phyloP scores from a whole-genome alignment of 1,284 basidiomycete genomes.

The Phellinidium pouzarii region DNA sequence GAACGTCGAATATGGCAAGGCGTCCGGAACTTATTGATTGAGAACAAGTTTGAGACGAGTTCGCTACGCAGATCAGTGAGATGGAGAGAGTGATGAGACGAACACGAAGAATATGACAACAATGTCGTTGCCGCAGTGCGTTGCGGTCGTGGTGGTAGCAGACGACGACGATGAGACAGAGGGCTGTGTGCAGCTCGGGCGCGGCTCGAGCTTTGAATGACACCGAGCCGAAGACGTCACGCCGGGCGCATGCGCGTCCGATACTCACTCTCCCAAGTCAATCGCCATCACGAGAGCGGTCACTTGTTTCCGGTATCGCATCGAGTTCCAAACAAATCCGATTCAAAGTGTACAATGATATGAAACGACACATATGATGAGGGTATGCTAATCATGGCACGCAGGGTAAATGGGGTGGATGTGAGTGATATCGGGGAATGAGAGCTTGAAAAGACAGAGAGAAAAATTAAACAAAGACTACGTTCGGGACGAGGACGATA shows the following conservation, averaged over 20 bases:
- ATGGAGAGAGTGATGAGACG: not conserved
- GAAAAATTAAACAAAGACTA: slow-evolving; percentile 5
- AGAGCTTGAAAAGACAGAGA: not conserved
- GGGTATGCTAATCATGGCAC: not conserved
- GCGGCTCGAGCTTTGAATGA: not conserved
- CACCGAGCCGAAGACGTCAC: slow-evolving; percentile 1
- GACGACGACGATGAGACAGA: not conserved
- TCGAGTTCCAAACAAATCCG: no score
- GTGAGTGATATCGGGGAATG: slow-evolving; percentile 18
- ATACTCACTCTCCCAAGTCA: no score
- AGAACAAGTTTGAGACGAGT: not conserved
- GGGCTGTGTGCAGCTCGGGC: slow-evolving; percentile 1
- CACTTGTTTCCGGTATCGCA: no score
- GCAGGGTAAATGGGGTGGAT: slow-evolving; percentile 11
- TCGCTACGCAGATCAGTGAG: not conserved
- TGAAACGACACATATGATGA: not conserved
- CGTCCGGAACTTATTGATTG: not conserved
- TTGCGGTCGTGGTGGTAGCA: not conserved
- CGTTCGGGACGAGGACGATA: not conserved
- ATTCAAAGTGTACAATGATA: not conserved
- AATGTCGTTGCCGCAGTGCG: not conserved
- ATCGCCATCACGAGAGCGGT: no score
- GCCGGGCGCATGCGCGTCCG: not conserved
- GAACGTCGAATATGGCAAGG: not conserved
- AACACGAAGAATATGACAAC: not conserved